Conservation (phyloP, 306 rosid species). For the Ormosia emarginata region DNA sequence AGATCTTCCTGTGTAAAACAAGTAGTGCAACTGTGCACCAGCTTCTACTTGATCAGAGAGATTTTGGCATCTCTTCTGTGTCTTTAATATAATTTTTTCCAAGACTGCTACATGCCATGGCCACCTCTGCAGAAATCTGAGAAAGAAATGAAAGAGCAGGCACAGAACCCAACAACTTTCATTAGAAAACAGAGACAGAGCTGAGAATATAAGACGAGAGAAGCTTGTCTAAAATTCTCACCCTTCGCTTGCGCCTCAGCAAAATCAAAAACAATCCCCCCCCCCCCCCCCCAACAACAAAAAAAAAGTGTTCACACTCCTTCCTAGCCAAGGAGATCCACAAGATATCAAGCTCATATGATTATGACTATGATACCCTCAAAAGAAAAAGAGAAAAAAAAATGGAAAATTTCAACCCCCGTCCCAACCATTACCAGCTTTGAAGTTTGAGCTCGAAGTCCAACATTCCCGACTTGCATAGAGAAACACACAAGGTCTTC, state of each 20-base stretch:
- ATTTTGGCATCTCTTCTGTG: slow-evolving; percentile 24
- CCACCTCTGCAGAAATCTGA: slow-evolving; percentile 70
- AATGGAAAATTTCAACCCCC: slow-evolving; percentile 14
- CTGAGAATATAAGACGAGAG: slow-evolving; percentile 57
- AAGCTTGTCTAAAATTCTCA: slow-evolving; percentile 33
- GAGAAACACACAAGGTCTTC: slow-evolving; percentile 16
- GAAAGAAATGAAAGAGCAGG: slow-evolving; percentile 59
- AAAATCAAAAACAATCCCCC: background rate
- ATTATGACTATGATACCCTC: slow-evolving; percentile 27
- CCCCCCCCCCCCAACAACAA: too few relatives aligned
- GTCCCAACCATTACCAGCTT: slow-evolving; percentile 37
- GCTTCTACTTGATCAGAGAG: background rate
- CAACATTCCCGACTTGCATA: slow-evolving; percentile 42
- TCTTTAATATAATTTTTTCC: background rate
- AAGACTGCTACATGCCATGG: slow-evolving; percentile 43
- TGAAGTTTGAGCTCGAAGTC: slow-evolving; percentile 60
- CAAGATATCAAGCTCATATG: slow-evolving; percentile 41
- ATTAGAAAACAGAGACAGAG: slow-evolving; percentile 52
- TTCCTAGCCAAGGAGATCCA: slow-evolving; percentile 13
- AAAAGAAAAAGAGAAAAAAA: background rate
- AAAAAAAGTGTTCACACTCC: background rate
- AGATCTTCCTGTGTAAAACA: background rate
- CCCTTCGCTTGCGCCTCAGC: background rate
- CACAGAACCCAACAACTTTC: slow-evolving; percentile 63
- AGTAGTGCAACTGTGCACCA: too few relatives aligned